Base-by-base conservation (phyloP, 495 filamentous ascomycete species). In the Achaetomiella virescens region DNA sequence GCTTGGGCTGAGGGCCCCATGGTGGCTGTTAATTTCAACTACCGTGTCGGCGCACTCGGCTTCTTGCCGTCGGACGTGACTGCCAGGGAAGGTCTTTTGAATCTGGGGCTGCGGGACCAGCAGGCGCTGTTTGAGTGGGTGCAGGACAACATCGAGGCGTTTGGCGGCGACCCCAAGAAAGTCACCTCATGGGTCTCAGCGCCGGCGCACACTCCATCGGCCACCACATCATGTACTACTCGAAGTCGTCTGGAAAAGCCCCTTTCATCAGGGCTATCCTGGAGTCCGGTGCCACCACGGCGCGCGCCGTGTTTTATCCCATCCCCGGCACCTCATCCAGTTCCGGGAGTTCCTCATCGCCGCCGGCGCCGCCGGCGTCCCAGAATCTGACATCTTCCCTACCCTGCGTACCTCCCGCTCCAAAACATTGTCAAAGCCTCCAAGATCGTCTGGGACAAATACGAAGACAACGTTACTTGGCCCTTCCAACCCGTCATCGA, bases 51-150 rank as follows among this genome's bases (percentile, higher is more conserved):
- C 11, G 73, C 85, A 0, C 75, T 90, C 24, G 86, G 86, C 0
- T 90, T 89, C 64, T 62, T 88, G 21, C 75, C 83, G 24, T 82
- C 81, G 1, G 68, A 60, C 6, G 29, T 78, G 21, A 74, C 75
- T 14, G 75, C 78, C 2, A 78, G 81, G 51, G 78, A 81, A 17
- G 80, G 80, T 0, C 31, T 78, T 14, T 72, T 86, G 21, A 90
- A 90, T 61, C 67, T 86, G 27, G 86, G 86, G 6, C 74, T 90
- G 59, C 82, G 80, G 71, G 86, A 90, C 63, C 86, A 89, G 62
- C 74, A 79, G 55, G 62, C 81, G 25, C 68, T 81, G 42, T 69
- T 89, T 20, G 75, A 84, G 67, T 89, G 86, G 86, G 81, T 84
- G 1, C 70, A 74, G 57, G 72, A 81, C 10, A 84, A 86, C 62